Evolutionary conservation across 352 stramenopile genomes (phyloP).

Genomic region (Halophytophthora polymorphica): DNA sequence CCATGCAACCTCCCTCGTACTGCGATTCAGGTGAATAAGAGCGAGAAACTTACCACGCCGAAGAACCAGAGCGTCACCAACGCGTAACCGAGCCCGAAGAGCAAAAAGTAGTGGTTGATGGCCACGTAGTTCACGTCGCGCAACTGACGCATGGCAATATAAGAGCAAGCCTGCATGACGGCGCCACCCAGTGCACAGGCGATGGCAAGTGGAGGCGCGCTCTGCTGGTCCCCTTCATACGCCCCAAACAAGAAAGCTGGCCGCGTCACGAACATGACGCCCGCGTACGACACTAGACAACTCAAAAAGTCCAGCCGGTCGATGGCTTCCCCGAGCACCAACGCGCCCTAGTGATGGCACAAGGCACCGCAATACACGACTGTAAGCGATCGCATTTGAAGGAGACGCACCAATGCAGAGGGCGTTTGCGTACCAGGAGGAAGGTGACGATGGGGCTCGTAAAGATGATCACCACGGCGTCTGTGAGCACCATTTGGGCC

Average conservation of each 20-base stretch:
- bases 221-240: background rate
- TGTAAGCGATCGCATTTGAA: too few species aligned
- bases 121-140: conserved; percentile 16
- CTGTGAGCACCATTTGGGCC: conserved; percentile 66
- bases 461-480: conserved; percentile 66
- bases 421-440: conserved; percentile 46
- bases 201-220: conserved; percentile 11
- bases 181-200: conserved; percentile 10
- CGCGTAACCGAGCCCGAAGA: conserved; percentile 12
- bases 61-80: conserved; percentile 9
- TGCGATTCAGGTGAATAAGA: background rate
- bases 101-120: conserved; percentile 24
- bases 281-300: conserved; percentile 18
- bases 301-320: conserved; percentile 12
- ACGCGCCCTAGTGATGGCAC: conserved; percentile 10
- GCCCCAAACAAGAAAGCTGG: conserved; percentile 17
- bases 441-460: conserved; percentile 64
- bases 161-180: conserved; percentile 14
- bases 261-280: conserved; percentile 24
- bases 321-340: conserved; percentile 20
- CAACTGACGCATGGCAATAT: conserved; percentile 26
- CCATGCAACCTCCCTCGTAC: background rate
- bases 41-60: conserved; percentile 1
- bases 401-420: background rate
- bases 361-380: too few species aligned